Conservation (phyloP, 306 rosid species). For the Begonia peltatifolia region DNA sequence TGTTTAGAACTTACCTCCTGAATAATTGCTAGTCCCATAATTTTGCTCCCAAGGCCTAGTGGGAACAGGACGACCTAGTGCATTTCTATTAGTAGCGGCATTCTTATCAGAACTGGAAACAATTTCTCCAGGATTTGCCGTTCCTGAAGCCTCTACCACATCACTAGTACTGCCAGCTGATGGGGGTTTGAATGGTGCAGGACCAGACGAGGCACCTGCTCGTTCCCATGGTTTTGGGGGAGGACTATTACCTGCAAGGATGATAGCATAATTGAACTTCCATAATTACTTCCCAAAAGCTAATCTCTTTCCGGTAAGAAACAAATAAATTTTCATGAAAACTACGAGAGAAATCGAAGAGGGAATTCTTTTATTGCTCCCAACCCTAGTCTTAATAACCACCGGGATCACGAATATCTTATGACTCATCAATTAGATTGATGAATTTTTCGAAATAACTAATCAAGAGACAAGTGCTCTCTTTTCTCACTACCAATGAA, state of each 20-base stretch:
- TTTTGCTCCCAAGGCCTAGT: constrained; percentile 94
- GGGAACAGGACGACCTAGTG: constrained; percentile 76
- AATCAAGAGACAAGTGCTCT: too few species aligned
- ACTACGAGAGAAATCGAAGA: not conserved
- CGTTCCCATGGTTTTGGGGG: constrained; percentile 97
- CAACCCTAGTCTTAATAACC: too few species aligned
- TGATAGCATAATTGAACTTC: constrained; percentile 7
- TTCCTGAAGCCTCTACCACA: constrained; percentile 94
- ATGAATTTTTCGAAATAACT: too few species aligned
- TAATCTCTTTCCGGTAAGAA: not conserved
- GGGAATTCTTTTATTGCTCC: too few species aligned
- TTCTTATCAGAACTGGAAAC: constrained; percentile 46
- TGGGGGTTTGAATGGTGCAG: constrained; percentile 81
- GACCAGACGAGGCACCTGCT: constrained; percentile 67
- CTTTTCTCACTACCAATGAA: too few species aligned
- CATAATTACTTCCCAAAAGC: too few species aligned
- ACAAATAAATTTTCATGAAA: not conserved
- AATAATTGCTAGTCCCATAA: constrained; percentile 39
- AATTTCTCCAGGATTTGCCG: constrained; percentile 90
- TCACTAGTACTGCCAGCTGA: constrained; percentile 78
- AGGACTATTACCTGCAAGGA: constrained; percentile 50
- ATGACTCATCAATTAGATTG: too few species aligned
- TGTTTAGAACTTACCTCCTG: constrained; percentile 33
- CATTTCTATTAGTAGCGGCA: constrained; percentile 30
- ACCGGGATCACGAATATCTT: too few species aligned